Conservation (phyloP, 176 grass and related monocot genomes). For the Melocanna baccifera region DNA sequence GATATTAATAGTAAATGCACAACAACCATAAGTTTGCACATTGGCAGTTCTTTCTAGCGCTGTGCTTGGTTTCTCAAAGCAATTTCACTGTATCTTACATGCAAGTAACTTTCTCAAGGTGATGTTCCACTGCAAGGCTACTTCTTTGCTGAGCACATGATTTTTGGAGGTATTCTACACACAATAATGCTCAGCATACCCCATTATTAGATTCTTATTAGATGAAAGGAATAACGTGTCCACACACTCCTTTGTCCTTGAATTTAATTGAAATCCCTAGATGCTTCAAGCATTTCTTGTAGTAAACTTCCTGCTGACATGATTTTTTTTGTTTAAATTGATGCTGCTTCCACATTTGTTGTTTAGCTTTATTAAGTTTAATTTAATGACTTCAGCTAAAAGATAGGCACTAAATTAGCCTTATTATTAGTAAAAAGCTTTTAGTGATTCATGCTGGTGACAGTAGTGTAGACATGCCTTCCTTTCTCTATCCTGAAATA, state of each 20-base stretch:
- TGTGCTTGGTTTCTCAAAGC: too few relatives aligned
- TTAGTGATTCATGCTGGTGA: constrained; percentile 10
- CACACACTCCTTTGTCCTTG: too few relatives aligned
- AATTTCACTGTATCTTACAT: too few relatives aligned
- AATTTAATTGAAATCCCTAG: too few relatives aligned
- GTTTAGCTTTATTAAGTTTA: neutral
- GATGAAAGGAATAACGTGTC: too few relatives aligned
- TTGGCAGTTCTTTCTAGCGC: too few relatives aligned
- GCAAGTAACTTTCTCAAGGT: constrained; percentile 47
- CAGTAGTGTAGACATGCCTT: constrained; percentile 22
- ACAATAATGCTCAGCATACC: neutral
- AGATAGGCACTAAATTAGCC: neutral
- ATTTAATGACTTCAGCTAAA: constrained; percentile 4
- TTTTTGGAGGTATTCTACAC: constrained; percentile 87
- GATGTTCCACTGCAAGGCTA: constrained; percentile 98
- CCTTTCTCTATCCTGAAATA: constrained; percentile 34
- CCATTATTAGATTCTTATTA: too few relatives aligned
- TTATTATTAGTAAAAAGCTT: neutral
- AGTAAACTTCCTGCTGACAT: neutral
- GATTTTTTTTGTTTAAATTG: neutral
- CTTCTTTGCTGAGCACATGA: constrained; percentile 95
- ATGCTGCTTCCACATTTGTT: neutral
- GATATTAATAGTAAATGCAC: too few relatives aligned
- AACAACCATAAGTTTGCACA: too few relatives aligned
- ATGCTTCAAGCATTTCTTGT: too few relatives aligned